These are phyloP conservation scores for Salvia miltiorrhiza DNA, from an alignment of 257 asterid species.

Conservation along the genomic window DNA sequence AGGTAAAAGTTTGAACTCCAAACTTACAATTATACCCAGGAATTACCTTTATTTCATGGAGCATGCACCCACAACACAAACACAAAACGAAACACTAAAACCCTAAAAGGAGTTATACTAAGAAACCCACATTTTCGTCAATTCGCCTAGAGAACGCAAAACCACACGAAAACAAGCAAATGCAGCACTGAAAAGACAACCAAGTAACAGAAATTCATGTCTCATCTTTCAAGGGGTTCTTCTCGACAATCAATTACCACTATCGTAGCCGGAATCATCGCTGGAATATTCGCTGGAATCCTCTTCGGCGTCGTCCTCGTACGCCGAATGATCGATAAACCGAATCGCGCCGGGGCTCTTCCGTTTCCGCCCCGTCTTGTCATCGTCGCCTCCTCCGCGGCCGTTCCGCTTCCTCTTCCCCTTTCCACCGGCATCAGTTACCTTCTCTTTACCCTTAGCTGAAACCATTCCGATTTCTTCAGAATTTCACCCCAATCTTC, in stretches of 20 bases:
- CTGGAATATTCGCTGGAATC: conserved; percentile 50
- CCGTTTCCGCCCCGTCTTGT: conserved; percentile 55
- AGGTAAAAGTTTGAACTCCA: not conserved
- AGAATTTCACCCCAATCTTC: not conserved
- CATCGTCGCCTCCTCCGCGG: conserved; percentile 35
- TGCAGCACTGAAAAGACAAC: conserved; percentile 8
- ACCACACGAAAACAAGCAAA: conserved; percentile 13
- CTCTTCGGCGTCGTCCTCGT: conserved; percentile 51
- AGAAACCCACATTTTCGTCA: not conserved
- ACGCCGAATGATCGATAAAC: conserved; percentile 68
- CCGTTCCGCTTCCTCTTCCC: conserved; percentile 56
- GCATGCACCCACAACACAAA: not conserved
- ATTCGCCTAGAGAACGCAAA: not conserved
- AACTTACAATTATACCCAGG: not conserved
- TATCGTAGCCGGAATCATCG: conserved; percentile 14
- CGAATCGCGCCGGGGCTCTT: conserved; percentile 52
- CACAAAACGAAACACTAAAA: not conserved
- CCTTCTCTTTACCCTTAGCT: conserved; percentile 84
- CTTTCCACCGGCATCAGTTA: conserved; percentile 37
- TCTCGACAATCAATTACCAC: conserved; percentile 33
- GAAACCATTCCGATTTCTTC: conserved; percentile 46
- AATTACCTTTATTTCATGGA: not conserved
- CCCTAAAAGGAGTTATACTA: conserved; percentile 9
- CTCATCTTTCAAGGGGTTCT: not conserved
- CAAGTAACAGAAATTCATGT: not conserved